Percentiles rank a stretch among this genome's conserved stretches.
These are phyloP conservation scores for Scheffersomyces amazonensis DNA, from an alignment of 805 yeast genomes.

Conservation along the genomic window DNA sequence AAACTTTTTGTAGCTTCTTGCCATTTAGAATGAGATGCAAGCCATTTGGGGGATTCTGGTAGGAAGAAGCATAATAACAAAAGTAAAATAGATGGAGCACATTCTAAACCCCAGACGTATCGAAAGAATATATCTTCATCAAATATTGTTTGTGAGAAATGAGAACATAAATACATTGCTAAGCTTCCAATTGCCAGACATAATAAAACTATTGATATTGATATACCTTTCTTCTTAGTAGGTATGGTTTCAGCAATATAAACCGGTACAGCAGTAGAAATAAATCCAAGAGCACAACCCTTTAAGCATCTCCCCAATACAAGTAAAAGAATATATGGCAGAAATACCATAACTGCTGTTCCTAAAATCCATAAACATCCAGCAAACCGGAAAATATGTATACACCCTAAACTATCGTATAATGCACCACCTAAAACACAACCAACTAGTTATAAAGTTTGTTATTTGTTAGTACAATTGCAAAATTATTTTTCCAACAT, in stretches of 20 bases:
- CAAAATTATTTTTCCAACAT: not conserved
- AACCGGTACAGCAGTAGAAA: constrained; percentile 27
- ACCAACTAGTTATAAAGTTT: constrained; percentile 22
- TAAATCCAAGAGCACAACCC: constrained; percentile 31
- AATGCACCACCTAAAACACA: constrained; percentile 26
- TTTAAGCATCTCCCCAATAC: constrained; percentile 26
- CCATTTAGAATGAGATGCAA: constrained; percentile 29
- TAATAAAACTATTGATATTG: constrained; percentile 21
- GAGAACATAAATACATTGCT: constrained; percentile 12
- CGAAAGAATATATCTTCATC: constrained; percentile 11
- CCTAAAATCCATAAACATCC: constrained; percentile 28
- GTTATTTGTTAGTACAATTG: constrained; percentile 10
- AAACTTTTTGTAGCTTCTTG: constrained; percentile 29
- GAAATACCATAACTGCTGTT: constrained; percentile 17
- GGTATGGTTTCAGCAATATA: constrained; percentile 30
- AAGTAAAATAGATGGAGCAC: constrained; percentile 17
- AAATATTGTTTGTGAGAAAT: constrained; percentile 10
- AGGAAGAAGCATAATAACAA: constrained; percentile 16
- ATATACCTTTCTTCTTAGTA: constrained; percentile 15
- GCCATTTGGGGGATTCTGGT: constrained; percentile 34
- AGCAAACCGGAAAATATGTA: constrained; percentile 18
- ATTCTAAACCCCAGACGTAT: constrained; percentile 17
- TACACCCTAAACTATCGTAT: constrained; percentile 27
- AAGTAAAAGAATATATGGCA: constrained; percentile 21
- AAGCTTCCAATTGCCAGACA: constrained; percentile 16